phyloP scores from a whole-genome alignment of 495 filamentous ascomycete genomes.

The Tuber umbilicatum region DNA sequence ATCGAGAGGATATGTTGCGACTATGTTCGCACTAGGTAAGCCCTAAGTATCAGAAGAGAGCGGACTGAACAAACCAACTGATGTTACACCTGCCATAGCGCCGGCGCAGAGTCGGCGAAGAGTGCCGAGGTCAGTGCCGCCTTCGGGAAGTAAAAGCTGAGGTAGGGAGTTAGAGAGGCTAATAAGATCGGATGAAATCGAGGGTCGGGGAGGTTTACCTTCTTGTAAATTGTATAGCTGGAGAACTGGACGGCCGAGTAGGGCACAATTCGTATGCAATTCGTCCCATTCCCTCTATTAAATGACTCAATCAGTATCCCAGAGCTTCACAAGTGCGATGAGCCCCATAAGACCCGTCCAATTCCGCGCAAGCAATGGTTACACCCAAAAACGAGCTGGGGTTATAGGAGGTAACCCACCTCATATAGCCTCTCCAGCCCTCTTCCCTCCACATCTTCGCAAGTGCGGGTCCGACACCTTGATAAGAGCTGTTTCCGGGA shows the following conservation, averaged over 20 bases:
- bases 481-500: slow-evolving; percentile 83
- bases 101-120: slow-evolving; percentile 47
- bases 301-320: slow-evolving; percentile 22
- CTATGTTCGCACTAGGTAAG: slow-evolving; percentile 23
- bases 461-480: slow-evolving; percentile 80
- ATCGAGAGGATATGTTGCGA: slow-evolving; percentile 73
- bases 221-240: slow-evolving; percentile 94
- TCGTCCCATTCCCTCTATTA: slow-evolving; percentile 79
- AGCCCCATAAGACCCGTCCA: neutral
- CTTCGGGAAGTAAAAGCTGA: slow-evolving; percentile 28
- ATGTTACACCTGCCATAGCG: slow-evolving; percentile 86
- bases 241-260: slow-evolving; percentile 98
- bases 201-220: slow-evolving; percentile 53
- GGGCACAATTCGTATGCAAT: slow-evolving; percentile 95
- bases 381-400: neutral
- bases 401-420: slow-evolving; percentile 25
- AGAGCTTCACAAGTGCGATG: neutral
- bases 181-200: slow-evolving; percentile 6
- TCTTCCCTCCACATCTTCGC: slow-evolving; percentile 94
- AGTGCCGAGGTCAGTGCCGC: slow-evolving; percentile 31
- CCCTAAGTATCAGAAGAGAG: slow-evolving; percentile 9
- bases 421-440: slow-evolving; percentile 92
- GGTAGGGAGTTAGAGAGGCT: slow-evolving; percentile 10
- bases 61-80: slow-evolving; percentile 61
- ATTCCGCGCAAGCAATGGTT: neutral